phyloP scores from a whole-genome alignment of 2,329 filamentous ascomycete genomes.

The Pseudogymnoascus sp. region DNA sequence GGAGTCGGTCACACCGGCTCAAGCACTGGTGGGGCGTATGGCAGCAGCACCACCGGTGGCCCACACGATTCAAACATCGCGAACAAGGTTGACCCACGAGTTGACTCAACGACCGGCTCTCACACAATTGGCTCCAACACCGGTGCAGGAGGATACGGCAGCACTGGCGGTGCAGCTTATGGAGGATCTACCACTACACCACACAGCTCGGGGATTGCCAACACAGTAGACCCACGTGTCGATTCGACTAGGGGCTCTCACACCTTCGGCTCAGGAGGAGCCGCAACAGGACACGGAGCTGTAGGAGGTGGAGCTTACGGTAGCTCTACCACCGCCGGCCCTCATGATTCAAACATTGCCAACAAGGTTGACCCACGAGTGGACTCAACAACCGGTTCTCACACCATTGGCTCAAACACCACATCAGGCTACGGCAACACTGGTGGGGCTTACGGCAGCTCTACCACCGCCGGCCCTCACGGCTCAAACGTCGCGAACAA shows the following conservation, averaged over 20 bases:
- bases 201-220: conserved; percentile 28
- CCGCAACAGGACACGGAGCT: neutral
- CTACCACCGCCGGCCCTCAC: conserved; percentile 18
- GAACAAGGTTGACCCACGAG: conserved; percentile 46
- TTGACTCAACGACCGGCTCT: conserved; percentile 38
- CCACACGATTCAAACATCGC: conserved; percentile 42
- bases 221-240: conserved; percentile 44
- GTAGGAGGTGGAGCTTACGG: neutral
- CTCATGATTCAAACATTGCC: conserved; percentile 31
- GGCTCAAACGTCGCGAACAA: conserved; percentile 34
- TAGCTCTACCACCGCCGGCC: conserved; percentile 26
- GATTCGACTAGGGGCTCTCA: conserved; percentile 41
- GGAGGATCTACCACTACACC: conserved; percentile 14
- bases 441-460: neutral
- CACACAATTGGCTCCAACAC: conserved; percentile 10
- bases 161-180: neutral
- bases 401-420: conserved; percentile 7
- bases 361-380: conserved; percentile 36
- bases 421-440: neutral
- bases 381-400: conserved; percentile 18
- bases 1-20: conserved; percentile 11
- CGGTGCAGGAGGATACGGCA: neutral
- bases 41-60: conserved; percentile 33
- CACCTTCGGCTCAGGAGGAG: conserved; percentile 13
- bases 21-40: conserved; percentile 11